Conservation (phyloP, 331 rosid genomes). For the Telfairia occidentalis region DNA sequence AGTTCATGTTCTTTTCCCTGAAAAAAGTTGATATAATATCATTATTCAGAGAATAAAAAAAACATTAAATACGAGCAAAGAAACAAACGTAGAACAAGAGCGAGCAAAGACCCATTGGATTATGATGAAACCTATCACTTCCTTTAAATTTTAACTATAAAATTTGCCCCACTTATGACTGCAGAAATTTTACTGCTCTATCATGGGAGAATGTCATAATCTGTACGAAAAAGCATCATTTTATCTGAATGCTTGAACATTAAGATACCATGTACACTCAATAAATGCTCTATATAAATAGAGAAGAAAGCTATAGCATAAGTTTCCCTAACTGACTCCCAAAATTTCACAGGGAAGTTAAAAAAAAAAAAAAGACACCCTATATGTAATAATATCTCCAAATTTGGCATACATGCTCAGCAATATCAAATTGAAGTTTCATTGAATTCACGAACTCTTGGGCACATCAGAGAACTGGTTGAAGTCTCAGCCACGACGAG, state of each 20-base stretch:
- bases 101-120: neutral
- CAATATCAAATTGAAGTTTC: neutral
- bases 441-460: neutral
- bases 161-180: neutral
- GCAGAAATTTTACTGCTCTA: neutral
- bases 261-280: constrained; percentile 8
- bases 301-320: neutral
- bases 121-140: constrained; percentile 7
- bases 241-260: neutral
- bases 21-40: neutral
- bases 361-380: neutral
- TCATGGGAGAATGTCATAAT: neutral
- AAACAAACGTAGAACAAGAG: neutral
- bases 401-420: neutral
- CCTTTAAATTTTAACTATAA: neutral
- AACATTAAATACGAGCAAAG: neutral
- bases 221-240: neutral
- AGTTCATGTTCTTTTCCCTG: neutral
- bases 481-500: neutral
- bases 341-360: neutral
- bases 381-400: neutral
- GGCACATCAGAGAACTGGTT: neutral
- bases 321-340: constrained; percentile 3
- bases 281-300: neutral
- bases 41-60: neutral